Base-by-base conservation (phyloP, 2,329 filamentous ascomycete genomes). In the Fusarium kyushuense region DNA sequence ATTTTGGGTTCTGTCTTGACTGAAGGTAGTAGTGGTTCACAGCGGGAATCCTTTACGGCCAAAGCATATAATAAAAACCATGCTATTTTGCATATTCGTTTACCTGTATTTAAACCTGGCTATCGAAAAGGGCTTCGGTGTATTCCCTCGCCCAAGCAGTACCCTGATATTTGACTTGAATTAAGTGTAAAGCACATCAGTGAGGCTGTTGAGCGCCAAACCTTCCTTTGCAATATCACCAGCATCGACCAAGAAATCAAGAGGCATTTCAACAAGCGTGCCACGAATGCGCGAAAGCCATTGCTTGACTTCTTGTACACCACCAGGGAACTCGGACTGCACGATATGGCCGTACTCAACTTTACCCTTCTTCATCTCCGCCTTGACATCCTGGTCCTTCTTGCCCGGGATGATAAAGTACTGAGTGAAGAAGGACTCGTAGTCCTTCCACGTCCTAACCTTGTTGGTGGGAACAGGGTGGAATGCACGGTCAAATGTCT, bases 271-370 rank as follows among this genome's bases (percentile, higher is more conserved):
- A 10, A 97, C 91, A 45, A 94, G 79, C 11, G 86, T 92, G 3
- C 92, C 92, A 63, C 88, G 86, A 38, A 94, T 83, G 54, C 87
- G 84, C 56, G 84, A 83, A 55, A 94, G 80, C 80, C 89, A 86
- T 51, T 90, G 87, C 81, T 93, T 94, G 61, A 94, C 83, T 76
- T 92, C 89, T n/a, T 82, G 82, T 43, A 90, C 89, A 10, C 94
- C 92, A 67, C 90, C 87, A 0, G 86, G 83, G 78, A 97, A 92
- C 74, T 95, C 89, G 52, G 92, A 90, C 74, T 88, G 88, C 45
- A 97, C 92, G 3, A 97, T 92, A 80, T 97, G 95, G 0, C 94
- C 95, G 80, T 94, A 95, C 75, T 90, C 87, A 72, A 94, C 93
- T 77, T 88, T 87, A 29, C 85, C 83, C 54, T 82, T 81, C 62